These are phyloP conservation scores for Liquidambar formosana DNA, from an alignment of 164 flowering plant species.

Conservation along the genomic window DNA sequence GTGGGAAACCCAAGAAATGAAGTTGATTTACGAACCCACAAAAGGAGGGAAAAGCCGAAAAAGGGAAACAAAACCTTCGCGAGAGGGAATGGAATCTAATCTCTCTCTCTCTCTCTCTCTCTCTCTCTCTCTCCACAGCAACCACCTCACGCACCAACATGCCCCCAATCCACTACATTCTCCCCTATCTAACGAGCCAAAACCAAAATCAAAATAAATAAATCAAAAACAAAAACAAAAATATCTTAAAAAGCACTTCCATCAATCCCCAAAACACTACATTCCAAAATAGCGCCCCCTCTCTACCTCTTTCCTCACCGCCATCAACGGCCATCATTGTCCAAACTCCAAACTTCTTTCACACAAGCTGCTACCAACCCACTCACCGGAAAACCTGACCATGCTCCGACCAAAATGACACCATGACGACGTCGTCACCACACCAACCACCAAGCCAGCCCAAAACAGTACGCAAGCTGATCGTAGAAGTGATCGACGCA, in stretches of 20 bases:
- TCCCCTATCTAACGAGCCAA: conserved; percentile 1
- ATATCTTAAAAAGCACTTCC: conserved; percentile 7
- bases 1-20: not conserved
- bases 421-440: conserved; percentile 35
- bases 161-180: not conserved
- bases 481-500: conserved; percentile 77
- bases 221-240: not conserved
- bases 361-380: too few relatives aligned
- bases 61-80: conserved; percentile 34
- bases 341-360: not conserved
- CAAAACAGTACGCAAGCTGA: conserved; percentile 46
- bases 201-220: not conserved
- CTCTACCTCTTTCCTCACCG: conserved; percentile 10
- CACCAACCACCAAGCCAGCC: conserved; percentile 23
- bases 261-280: conserved; percentile 1
- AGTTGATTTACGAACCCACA: conserved; percentile 9
- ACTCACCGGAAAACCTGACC: too few relatives aligned
- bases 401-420: conserved; percentile 8
- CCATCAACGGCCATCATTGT: conserved; percentile 22
- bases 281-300: not conserved
- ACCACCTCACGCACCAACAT: not conserved
- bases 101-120: conserved; percentile 24
- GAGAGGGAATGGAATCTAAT: conserved; percentile 46
- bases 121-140: not conserved
- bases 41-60: conserved; percentile 17